These are phyloP conservation scores for Diaporthe ilicicola DNA, from an alignment of 2,329 filamentous ascomycete species.

Conservation along the genomic window DNA sequence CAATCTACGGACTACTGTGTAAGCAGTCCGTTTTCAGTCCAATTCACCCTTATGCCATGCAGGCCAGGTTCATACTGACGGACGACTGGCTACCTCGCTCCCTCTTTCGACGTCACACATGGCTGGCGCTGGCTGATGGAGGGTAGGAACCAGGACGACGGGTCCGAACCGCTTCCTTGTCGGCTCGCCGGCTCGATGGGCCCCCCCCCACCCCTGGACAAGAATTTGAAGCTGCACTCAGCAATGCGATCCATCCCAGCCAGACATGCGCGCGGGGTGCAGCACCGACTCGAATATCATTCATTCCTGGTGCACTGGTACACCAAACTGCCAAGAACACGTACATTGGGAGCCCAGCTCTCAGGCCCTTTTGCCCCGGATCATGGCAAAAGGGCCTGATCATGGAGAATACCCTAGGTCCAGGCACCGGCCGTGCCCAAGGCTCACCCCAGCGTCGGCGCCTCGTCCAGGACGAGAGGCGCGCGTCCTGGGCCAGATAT, in stretches of 20 bases:
- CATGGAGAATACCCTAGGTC: neutral
- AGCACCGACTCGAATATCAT: neutral
- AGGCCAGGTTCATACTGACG: neutral
- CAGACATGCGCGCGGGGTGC: neutral
- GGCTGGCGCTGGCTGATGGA: conserved; percentile 17
- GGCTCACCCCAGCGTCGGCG: conserved; percentile 5
- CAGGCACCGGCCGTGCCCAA: neutral
- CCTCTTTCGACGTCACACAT: conserved; percentile 15
- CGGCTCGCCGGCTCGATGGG: conserved; percentile 28
- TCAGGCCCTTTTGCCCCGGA: neutral
- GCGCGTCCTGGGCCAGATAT: neutral
- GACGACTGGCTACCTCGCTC: neutral
- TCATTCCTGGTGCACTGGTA: no score
- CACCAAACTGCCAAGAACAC: no score
- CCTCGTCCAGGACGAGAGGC: neutral
- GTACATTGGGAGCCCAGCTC: neutral
- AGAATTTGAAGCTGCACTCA: neutral
- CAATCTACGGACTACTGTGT: no score
- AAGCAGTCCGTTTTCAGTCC: neutral
- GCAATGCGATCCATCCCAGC: neutral
- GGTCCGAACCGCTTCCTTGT: conserved; percentile 18
- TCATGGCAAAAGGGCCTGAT: no score
- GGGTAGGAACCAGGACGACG: conserved; percentile 21
- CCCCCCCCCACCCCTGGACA: no score
- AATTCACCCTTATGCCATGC: conserved; percentile 14